These are phyloP conservation scores for Schizophyllum amplum DNA, from an alignment of 1,284 basidiomycete species.

Conservation along the genomic window DNA sequence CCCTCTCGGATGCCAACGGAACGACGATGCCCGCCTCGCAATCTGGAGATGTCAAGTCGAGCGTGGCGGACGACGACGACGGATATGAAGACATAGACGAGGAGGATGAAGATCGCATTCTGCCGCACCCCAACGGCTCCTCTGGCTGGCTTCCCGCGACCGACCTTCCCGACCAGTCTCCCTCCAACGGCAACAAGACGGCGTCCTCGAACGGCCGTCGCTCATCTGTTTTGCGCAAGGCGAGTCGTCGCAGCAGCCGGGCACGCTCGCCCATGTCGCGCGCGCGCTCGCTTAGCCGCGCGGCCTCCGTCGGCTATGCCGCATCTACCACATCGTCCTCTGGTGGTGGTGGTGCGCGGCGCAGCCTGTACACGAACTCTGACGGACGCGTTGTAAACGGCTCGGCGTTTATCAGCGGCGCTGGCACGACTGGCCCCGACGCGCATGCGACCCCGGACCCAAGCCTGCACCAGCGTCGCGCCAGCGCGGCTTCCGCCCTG, in stretches of 20 bases:
- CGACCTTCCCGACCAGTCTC: constrained; percentile 5
- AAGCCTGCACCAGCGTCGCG: constrained; percentile 27
- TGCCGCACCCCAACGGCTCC: neutral
- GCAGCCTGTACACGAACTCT: constrained; percentile 23
- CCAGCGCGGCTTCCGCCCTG: constrained; percentile 33
- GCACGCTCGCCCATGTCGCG: neutral
- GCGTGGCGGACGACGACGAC: neutral
- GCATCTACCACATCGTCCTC: constrained; percentile 8
- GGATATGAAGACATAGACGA: neutral
- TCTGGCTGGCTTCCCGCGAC: constrained; percentile 7
- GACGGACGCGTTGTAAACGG: constrained; percentile 27
- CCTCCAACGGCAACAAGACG: neutral
- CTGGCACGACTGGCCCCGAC: constrained; percentile 35
- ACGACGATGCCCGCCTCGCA: neutral
- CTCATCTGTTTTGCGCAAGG: constrained; percentile 6
- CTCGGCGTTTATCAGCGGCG: constrained; percentile 40
- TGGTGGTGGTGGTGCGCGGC: constrained; percentile 9
- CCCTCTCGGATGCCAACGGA: neutral
- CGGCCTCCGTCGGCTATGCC: constrained; percentile 9
- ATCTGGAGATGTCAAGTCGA: neutral
- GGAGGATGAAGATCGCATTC: neutral
- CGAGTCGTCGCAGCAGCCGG: neutral
- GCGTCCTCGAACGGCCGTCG: constrained; percentile 1
- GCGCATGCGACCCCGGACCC: constrained; percentile 26
- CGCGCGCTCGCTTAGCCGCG: constrained; percentile 4